Conservation (phyloP, 208 protist species). For the Naegleria lovaniensis region DNA sequence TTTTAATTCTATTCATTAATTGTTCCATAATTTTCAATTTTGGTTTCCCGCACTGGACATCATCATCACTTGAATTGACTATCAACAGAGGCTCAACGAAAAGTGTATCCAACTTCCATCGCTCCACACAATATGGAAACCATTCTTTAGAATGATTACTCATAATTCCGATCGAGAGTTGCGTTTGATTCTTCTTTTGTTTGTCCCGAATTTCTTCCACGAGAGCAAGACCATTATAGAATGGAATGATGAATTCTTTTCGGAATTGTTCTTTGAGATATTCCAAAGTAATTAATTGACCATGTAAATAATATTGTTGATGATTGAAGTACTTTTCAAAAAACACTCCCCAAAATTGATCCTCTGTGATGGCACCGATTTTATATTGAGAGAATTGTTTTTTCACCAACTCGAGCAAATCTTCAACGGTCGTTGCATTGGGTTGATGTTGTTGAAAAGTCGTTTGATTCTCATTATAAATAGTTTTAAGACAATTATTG, state of each 20-base stretch:
- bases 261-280: not conserved
- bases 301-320: not conserved
- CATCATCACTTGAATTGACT: not conserved
- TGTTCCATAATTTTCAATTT: not conserved
- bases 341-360: not conserved
- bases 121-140: not conserved
- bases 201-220: not conserved
- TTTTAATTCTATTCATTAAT: not conserved
- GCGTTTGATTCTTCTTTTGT: not conserved
- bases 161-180: not conserved
- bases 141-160: slow-evolving; percentile 3
- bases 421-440: not conserved
- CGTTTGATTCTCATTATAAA: not conserved
- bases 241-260: not conserved
- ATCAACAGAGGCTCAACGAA: not conserved
- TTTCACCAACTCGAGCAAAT: not conserved
- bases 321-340: not conserved
- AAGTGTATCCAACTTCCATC: not conserved
- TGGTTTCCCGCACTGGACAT: not conserved
- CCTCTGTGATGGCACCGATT: not conserved
- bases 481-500: not conserved
- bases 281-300: not conserved
- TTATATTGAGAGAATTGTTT: not conserved
- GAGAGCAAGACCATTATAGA: not conserved
- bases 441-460: not conserved